A percentile compares a stretch with the other conserved stretches of the same genome.
Conservation (phyloP, 1,284 basidiomycete species). For the Phlebopus sp. region DNA sequence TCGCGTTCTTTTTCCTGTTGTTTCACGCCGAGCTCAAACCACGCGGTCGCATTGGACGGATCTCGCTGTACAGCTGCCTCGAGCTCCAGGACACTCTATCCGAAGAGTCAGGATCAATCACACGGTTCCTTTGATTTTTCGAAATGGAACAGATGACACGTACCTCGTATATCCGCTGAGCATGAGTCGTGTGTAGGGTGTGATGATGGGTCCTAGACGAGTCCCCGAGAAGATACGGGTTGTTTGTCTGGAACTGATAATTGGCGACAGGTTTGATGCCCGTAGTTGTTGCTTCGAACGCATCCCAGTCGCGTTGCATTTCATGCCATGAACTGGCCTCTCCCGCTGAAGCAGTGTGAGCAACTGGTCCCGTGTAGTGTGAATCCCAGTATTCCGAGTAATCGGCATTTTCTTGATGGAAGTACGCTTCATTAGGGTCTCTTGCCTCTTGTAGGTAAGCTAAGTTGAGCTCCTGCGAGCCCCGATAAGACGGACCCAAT, state of each 20-base stretch:
- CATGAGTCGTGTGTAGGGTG: conserved; percentile 44
- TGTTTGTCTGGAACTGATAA: conserved; percentile 81
- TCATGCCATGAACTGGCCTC: conserved; percentile 45
- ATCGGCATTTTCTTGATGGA: conserved; percentile 68
- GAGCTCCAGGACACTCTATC: conserved; percentile 81
- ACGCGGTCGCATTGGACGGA: conserved; percentile 69
- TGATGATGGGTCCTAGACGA: conserved; percentile 56
- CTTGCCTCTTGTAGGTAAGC: conserved; percentile 31
- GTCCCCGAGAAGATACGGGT: conserved; percentile 73
- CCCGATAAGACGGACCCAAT: conserved; percentile 12
- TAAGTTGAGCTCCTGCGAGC: conserved; percentile 21
- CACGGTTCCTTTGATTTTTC: conserved; percentile 4
- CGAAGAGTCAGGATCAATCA: conserved; percentile 16
- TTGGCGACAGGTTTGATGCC: conserved; percentile 56
- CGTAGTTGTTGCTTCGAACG: conserved; percentile 65
- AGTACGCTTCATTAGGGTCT: conserved; percentile 65
- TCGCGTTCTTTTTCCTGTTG: conserved; percentile 99
- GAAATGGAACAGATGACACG: conserved; percentile 23
- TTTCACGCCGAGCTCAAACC: conserved; percentile 93
- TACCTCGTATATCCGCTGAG: conserved; percentile 58
- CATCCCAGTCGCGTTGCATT: conserved; percentile 84
- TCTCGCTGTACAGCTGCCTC: conserved; percentile 88
- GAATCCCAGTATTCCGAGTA: conserved; percentile 58
- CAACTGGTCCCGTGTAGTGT: conserved; percentile 21
- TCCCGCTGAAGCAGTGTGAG: conserved; percentile 5